Evolutionary conservation across 2,329 filamentous ascomycete species (phyloP), one percentile per base, ranked within the genome.

Genomic region (Cladophialophora immunda): DNA sequence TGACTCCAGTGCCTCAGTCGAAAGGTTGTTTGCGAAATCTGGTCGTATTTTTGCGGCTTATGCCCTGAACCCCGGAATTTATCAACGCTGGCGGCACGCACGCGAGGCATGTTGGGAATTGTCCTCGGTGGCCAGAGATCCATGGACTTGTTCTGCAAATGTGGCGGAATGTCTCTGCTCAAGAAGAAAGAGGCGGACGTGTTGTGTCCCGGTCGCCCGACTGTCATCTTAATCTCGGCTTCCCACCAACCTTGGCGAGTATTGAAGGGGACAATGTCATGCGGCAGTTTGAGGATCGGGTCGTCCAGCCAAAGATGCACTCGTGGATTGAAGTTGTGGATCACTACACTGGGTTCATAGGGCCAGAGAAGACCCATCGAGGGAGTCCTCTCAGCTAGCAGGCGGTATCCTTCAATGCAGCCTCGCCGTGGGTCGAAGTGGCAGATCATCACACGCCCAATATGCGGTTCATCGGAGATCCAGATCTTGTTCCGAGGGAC

Each of bases 401-500:
- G 81, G 17, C 90, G 86, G 75, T 94, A 93, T 2, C 88, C 93
- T 78, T 95, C 92, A 64, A 97, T 97, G 72, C 89, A 89, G 17
- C 90, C 91, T 52, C 87, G 84, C 3, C 86, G 80, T 54, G 88
- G 86, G 75, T 97, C 89, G 74, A 93, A 97, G 13, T 91, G 88
- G n/a, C 86, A 85, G 45, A 97, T 75, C 29, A 97, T 84, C 50
- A 97, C 78, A 75, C 90, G 91, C 0, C 94, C 94, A 1, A 86
- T 89, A 56, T 92, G 84, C 32, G 89, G 85, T 1, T 83, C 85
- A 77, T 97, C 92, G 66, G 88, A 87, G 75, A 97, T 94, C 94
- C 94, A 97, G 70, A 97, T 82, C 78, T 92, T 94, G 75, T 92
- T 84, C 59, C 86, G 88, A 0, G 92, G 84, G 0, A 97, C 82